These are phyloP conservation scores for Cladobotryum mycophilum DNA, from an alignment of 2,329 filamentous ascomycete species.

Conservation along the genomic window DNA sequence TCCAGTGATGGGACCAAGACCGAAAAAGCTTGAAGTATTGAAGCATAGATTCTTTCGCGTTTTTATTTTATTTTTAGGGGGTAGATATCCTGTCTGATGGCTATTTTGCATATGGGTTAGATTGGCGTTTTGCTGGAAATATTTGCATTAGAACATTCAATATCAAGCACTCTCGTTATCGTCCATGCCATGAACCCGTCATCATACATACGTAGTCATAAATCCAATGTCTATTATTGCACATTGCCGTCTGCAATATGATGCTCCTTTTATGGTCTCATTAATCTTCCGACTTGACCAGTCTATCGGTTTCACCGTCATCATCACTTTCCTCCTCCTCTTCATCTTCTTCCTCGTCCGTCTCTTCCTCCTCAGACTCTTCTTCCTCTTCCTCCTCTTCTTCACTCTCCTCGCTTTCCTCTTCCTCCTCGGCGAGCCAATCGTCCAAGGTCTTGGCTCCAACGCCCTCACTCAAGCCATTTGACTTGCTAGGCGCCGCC, in stretches of 20 bases:
- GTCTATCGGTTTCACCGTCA: constrained; percentile 37
- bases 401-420: constrained; percentile 49
- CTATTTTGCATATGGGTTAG: constrained; percentile 10
- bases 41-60: background rate
- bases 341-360: constrained; percentile 45
- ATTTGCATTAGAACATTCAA: background rate
- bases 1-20: constrained; percentile 19
- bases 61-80: background rate
- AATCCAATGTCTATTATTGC: too few relatives aligned
- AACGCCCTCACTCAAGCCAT: constrained; percentile 45
- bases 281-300: constrained; percentile 27
- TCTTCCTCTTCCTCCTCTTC: constrained; percentile 46
- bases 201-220: too few relatives aligned
- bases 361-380: constrained; percentile 42
- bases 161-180: background rate
- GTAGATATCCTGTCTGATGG: too few relatives aligned
- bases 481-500: constrained; percentile 36
- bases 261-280: background rate
- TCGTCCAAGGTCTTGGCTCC: constrained; percentile 81
- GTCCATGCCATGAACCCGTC: too few relatives aligned
- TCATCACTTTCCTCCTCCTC: constrained; percentile 42
- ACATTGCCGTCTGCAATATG: background rate
- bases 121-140: constrained; percentile 4
- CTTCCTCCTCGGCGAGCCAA: constrained; percentile 74
- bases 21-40: constrained; percentile 1